Base-by-base conservation (phyloP, 345 rosid genomes). In the Zanthoxylum bungeanum region DNA sequence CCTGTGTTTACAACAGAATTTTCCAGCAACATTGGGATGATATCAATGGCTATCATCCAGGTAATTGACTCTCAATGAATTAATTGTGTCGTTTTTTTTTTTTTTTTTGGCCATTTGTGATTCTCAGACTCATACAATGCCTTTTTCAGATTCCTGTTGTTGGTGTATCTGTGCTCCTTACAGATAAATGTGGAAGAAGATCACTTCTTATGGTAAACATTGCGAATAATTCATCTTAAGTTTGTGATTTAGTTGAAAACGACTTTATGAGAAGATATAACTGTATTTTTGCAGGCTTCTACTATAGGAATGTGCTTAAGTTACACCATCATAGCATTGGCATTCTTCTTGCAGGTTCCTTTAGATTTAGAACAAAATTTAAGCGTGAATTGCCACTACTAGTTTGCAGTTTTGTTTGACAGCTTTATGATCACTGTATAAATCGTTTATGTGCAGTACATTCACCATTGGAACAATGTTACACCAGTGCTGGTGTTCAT, bases 111-210 rank as follows among this genome's bases (percentile, higher is more conserved):
- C 17, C 39, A 11, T 37, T 16, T 14, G 12, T 27, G 19, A 19
- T 55, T 16, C 60, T 25, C 64, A 39, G 9, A 11, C n/a, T 21
- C 3, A 1, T 11, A 37, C 47, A 44, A 16, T 8, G 31, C 64
- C 12, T 49, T 65, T 5, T 73, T 34, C 76, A 81, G 80, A 62
- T 81, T 53, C 82, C 74, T 0, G 53, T 53, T 27, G 52, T 59
- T 1, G 24, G 39, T 19, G 28, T 66, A 3, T 49, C 75, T 3
- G 11, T 82, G 22, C 10, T 76, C 8, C 46, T 76, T 21, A 76
- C 61, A 7, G 85, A 82, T 72, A 74, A 64, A 64, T 50, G 19
- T 4, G 83, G 85, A 67, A 73, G 85, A 68, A 40, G 72, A 22
- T 71, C 75, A 27, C 79, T 81, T 28, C 79, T 81, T 12, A n/a